Evolutionary conservation across 805 yeast genomes (phyloP).

Genomic region (Yamadazyma paraphyllophila): DNA sequence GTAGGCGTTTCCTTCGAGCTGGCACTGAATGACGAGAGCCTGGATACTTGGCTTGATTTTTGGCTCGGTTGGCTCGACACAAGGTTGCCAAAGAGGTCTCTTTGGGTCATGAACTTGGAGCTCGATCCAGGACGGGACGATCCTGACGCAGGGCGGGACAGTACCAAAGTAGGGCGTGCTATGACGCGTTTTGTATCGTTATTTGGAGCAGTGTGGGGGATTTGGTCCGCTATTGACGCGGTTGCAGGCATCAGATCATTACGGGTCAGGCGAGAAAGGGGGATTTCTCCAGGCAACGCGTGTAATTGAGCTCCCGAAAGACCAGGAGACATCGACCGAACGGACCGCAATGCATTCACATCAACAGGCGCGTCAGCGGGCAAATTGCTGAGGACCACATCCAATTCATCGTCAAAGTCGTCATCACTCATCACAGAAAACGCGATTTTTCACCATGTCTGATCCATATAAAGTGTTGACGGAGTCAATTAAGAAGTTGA

Average conservation of each 20-base stretch:
- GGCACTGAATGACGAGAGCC: slow-evolving; percentile 8
- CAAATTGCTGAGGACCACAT: not conserved
- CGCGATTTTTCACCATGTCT: slow-evolving; percentile 1
- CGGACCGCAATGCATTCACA: not conserved
- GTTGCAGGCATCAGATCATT: too few species aligned
- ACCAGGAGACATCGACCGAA: not conserved
- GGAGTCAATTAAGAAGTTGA: slow-evolving; percentile 21
- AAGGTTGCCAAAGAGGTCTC: slow-evolving; percentile 13
- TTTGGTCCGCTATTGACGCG: too few species aligned
- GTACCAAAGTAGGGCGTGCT: too few species aligned
- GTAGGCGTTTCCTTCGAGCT: slow-evolving; percentile 16
- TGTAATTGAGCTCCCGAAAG: not conserved
- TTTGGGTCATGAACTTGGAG: not conserved
- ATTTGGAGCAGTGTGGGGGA: too few species aligned
- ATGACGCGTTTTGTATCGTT: too few species aligned
- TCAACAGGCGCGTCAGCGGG: not conserved
- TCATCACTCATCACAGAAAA: slow-evolving; percentile 4
- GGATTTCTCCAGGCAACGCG: too few species aligned
- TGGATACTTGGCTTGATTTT: not conserved
- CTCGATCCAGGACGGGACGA: not conserved
- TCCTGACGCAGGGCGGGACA: too few species aligned
- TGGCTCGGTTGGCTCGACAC: slow-evolving; percentile 4
- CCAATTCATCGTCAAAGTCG: slow-evolving; percentile 12
- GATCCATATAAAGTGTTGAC: slow-evolving; percentile 28
- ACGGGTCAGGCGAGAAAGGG: too few species aligned